Conservation (phyloP, 768 basidiomycete genomes). For the Crucibulum laeve region DNA sequence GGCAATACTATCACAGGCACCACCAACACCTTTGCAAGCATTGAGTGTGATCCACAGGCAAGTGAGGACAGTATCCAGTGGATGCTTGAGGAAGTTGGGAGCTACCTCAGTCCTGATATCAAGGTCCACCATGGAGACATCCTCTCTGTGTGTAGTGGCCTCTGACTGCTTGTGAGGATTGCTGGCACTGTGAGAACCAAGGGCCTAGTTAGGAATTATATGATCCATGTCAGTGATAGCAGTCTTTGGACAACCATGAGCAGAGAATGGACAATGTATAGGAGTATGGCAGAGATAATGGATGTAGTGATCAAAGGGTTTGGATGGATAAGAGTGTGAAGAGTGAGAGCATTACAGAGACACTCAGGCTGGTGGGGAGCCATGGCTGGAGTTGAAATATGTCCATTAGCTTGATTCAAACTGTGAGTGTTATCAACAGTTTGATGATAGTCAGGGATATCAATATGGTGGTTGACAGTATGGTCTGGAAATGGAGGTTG, state of each 20-base stretch:
- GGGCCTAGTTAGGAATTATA: conserved; percentile 87
- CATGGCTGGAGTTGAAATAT: conserved; percentile 95
- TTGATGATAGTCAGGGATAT: background rate
- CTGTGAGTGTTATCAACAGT: conserved; percentile 40
- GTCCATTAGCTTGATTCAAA: conserved; percentile 94
- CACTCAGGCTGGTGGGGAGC: conserved; percentile 81
- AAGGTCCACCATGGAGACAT: conserved; percentile 93
- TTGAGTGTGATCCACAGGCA: conserved; percentile 73
- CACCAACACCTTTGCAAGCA: conserved; percentile 78
- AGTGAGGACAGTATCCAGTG: conserved; percentile 94
- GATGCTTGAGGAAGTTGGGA: conserved; percentile 90
- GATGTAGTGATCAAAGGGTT: conserved; percentile 80
- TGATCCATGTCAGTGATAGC: conserved; percentile 77
- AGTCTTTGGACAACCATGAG: conserved; percentile 93
- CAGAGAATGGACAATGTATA: conserved; percentile 98
- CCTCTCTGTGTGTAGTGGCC: conserved; percentile 89
- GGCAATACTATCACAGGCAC: conserved; percentile 97
- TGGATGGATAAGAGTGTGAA: conserved; percentile 49
- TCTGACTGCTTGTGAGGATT: conserved; percentile 87
- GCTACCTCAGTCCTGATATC: conserved; percentile 89
- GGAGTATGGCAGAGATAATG: conserved; percentile 93
- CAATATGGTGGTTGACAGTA: conserved; percentile 49
- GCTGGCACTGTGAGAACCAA: conserved; percentile 68
- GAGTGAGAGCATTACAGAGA: conserved; percentile 73
- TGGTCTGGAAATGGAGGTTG: conserved; percentile 87